These are phyloP conservation scores for Heliocybe sulcata DNA, from an alignment of 1,284 basidiomycete species.

Conservation along the genomic window DNA sequence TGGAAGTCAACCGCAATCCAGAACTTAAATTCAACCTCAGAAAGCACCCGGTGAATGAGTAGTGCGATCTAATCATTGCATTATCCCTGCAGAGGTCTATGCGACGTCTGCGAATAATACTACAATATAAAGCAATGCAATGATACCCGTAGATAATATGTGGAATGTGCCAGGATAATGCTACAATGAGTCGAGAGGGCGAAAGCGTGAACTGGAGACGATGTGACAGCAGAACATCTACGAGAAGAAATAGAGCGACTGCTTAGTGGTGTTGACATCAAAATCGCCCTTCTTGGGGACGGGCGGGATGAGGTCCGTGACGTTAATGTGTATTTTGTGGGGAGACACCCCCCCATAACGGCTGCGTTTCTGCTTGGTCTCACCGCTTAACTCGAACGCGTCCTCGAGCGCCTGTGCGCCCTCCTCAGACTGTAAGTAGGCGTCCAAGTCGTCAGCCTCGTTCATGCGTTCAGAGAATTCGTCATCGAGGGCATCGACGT, in stretches of 20 bases:
- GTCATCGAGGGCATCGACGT: not conserved
- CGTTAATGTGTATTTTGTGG: conserved; percentile 56
- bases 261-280: conserved; percentile 79
- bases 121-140: conserved; percentile 1
- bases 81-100: not conserved
- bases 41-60: not conserved
- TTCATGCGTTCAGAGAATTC: too few relatives aligned
- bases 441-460: conserved; percentile 17
- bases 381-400: conserved; percentile 11
- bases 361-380: conserved; percentile 5
- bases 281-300: conserved; percentile 87
- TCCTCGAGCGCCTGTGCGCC: conserved; percentile 14
- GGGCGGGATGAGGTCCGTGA: conserved; percentile 76
- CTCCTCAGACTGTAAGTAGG: conserved; percentile 11
- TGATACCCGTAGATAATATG: not conserved
- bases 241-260: conserved; percentile 89
- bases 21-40: too few relatives aligned
- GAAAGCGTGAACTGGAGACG: too few relatives aligned
- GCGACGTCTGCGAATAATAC: not conserved
- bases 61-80: not conserved
- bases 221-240: too few relatives aligned
- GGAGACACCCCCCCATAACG: not conserved
- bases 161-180: not conserved
- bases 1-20: too few relatives aligned
- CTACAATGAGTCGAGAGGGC: not conserved